Evolutionary conservation across 345 rosid genomes (phyloP).

Genomic region (Geranium rotundifolium): DNA sequence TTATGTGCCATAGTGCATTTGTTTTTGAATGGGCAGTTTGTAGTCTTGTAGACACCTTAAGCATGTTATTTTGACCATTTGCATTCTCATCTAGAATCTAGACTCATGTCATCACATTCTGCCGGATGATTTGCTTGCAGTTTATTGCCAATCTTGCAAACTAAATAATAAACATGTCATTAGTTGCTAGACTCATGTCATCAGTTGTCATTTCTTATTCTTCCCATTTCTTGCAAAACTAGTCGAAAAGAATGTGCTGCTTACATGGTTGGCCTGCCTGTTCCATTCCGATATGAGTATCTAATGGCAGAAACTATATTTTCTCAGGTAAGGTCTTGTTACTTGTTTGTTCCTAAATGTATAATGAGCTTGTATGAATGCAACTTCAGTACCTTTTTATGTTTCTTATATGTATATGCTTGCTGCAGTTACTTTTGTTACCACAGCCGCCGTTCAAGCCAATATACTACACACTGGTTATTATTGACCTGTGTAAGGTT

Average conservation of each 20-base stretch:
- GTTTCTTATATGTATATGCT: neutral
- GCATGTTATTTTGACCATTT: too few species aligned
- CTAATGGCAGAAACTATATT: conserved; percentile 97
- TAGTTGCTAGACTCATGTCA: too few species aligned
- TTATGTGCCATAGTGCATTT: too few species aligned
- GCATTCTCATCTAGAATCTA: too few species aligned
- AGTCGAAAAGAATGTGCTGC: conserved; percentile 99
- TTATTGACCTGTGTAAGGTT: conserved; percentile 99
- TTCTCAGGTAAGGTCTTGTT: conserved; percentile 61
- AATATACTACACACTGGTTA: conserved; percentile 78
- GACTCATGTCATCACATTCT: too few species aligned
- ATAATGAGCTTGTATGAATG: neutral
- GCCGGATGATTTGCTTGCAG: too few species aligned
- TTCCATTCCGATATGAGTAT: conserved; percentile 91
- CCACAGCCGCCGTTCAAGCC: conserved; percentile 96
- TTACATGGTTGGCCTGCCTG: conserved; percentile 89
- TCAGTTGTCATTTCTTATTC: conserved; percentile 20
- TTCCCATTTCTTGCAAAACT: conserved; percentile 68
- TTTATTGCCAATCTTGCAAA: too few species aligned
- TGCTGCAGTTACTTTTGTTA: conserved; percentile 72
- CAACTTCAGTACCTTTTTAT: neutral
- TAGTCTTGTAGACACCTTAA: too few species aligned
- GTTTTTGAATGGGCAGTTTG: too few species aligned
- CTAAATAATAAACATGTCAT: too few species aligned
- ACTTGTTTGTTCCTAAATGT: neutral